Percentiles rank a stretch among this genome's conserved stretches.
These are phyloP conservation scores for Acanthamoeba royreba DNA, from an alignment of 208 protist genomes.

Conservation along the genomic window DNA sequence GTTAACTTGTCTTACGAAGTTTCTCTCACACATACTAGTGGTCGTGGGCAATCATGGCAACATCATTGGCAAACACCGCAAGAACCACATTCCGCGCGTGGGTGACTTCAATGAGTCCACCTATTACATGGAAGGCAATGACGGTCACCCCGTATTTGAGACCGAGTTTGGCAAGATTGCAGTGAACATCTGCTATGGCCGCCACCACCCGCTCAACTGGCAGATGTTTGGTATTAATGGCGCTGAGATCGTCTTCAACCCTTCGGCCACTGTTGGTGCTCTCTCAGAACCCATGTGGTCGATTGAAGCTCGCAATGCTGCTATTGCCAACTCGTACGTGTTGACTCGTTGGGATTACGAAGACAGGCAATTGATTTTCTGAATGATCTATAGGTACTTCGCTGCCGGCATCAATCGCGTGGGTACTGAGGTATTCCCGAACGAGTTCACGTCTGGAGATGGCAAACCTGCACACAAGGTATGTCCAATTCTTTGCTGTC, in stretches of 20 bases:
- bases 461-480: constrained; percentile 84
- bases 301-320: constrained; percentile 85
- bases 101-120: constrained; percentile 90
- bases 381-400: constrained; percentile 63
- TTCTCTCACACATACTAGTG: constrained; percentile 57
- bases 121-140: constrained; percentile 86
- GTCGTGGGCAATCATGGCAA: constrained; percentile 81
- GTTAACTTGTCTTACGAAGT: too few relatives aligned
- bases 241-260: constrained; percentile 89
- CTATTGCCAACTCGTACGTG: constrained; percentile 82
- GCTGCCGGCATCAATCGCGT: constrained; percentile 80
- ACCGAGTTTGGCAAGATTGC: constrained; percentile 81
- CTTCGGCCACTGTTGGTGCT: constrained; percentile 81
- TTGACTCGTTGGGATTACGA: neutral
- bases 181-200: constrained; percentile 87
- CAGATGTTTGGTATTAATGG: constrained; percentile 83
- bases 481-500: neutral
- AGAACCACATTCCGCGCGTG: constrained; percentile 88
- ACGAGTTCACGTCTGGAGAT: constrained; percentile 84
- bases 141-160: constrained; percentile 85
- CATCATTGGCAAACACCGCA: constrained; percentile 84
- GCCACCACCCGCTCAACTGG: constrained; percentile 87
- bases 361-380: too few relatives aligned
- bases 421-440: constrained; percentile 82
- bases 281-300: constrained; percentile 85